These are phyloP conservation scores for Fraxinus velutina DNA, from an alignment of 305 asterid genomes.

Conservation along the genomic window DNA sequence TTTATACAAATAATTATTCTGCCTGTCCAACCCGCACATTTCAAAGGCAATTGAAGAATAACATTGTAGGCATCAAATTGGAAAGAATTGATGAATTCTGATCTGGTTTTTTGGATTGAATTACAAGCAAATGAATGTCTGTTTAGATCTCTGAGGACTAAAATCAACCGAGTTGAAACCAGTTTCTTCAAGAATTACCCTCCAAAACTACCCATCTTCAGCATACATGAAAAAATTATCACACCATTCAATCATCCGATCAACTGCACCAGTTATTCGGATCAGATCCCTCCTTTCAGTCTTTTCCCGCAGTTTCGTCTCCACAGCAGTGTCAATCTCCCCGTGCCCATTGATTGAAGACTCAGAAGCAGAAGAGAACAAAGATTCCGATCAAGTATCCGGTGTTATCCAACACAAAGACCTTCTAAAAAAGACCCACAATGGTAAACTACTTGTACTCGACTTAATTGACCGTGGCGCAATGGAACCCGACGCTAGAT, in stretches of 20 bases:
- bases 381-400: constrained; percentile 17
- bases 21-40: background rate
- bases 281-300: constrained; percentile 10
- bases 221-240: constrained; percentile 1
- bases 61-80: background rate
- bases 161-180: background rate
- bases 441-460: constrained; percentile 58
- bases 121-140: background rate
- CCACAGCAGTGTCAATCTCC: constrained; percentile 22
- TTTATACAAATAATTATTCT: background rate
- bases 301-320: constrained; percentile 27
- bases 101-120: background rate
- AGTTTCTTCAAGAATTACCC: constrained; percentile 11
- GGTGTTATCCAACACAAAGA: constrained; percentile 52
- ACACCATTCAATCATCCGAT: background rate
- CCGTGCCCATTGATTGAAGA: constrained; percentile 9
- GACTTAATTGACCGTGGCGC: constrained; percentile 58
- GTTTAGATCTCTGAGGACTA: background rate
- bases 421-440: constrained; percentile 42
- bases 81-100: background rate
- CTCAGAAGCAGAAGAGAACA: constrained; percentile 24
- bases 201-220: background rate
- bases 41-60: background rate
- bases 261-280: constrained; percentile 1
- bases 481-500: constrained; percentile 46